These are phyloP conservation scores for Hura crepitans DNA, from an alignment of 441 rosid species.

Conservation along the genomic window DNA sequence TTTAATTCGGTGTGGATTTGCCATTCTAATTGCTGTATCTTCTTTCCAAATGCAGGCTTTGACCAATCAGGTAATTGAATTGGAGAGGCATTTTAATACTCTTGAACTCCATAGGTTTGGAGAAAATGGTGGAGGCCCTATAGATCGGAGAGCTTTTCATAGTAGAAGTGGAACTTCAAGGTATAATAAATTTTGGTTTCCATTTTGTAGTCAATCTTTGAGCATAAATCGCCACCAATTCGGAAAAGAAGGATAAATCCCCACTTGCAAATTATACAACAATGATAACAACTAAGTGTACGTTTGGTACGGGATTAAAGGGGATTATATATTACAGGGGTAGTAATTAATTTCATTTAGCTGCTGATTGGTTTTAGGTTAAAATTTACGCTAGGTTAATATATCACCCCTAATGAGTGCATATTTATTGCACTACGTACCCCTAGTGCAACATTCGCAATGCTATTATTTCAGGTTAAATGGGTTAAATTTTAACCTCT, in stretches of 20 bases:
- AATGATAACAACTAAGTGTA: no score
- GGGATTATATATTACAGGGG: no score
- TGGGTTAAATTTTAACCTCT: no score
- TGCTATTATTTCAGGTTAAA: no score
- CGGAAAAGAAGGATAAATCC: neutral
- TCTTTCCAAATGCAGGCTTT: conserved; percentile 51
- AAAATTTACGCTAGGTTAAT: no score
- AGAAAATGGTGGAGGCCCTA: conserved; percentile 45
- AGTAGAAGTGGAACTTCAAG: conserved; percentile 62
- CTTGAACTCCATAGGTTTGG: conserved; percentile 77
- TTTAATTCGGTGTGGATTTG: conserved; percentile 18
- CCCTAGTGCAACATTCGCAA: no score
- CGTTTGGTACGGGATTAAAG: no score
- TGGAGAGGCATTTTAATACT: conserved; percentile 85
- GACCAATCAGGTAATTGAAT: conserved; percentile 75
- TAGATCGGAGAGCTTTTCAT: conserved; percentile 43
- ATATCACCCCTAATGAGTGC: no score
- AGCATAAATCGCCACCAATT: neutral
- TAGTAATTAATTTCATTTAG: no score
- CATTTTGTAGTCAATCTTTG: conserved; percentile 4
- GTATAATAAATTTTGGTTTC: conserved; percentile 29
- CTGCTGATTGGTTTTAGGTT: no score
- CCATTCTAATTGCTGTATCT: conserved; percentile 20
- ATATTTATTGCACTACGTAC: no score
- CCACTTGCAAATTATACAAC: no score